A percentile compares a stretch with the other conserved stretches of the same genome.
Evolutionary conservation across 2,329 filamentous ascomycete genomes (phyloP).

Genomic region (Pseudocercospora cruenta): DNA sequence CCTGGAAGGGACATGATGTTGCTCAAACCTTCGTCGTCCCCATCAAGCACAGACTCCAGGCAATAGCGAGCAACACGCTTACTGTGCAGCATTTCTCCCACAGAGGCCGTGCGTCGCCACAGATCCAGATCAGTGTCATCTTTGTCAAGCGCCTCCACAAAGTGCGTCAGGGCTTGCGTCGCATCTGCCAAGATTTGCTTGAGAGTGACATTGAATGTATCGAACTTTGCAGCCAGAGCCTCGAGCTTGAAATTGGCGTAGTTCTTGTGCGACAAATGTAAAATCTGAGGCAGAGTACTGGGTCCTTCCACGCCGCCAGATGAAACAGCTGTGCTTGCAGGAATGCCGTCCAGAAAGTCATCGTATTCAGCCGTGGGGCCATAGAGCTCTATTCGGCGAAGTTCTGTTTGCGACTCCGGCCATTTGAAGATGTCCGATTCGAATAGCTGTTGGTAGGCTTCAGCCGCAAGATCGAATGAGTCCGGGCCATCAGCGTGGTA

Average conservation of each 20-base stretch:
- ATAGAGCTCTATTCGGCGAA: constrained; percentile 67
- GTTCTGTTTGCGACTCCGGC: constrained; percentile 83
- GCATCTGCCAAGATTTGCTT: constrained; percentile 40
- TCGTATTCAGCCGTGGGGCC: constrained; percentile 50
- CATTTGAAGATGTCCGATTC: constrained; percentile 92
- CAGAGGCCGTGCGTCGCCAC: constrained; percentile 63
- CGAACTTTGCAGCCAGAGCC: constrained; percentile 34
- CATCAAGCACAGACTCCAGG: constrained; percentile 65
- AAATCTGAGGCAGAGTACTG: constrained; percentile 81
- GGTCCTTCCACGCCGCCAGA: constrained; percentile 70
- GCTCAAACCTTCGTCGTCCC: constrained; percentile 61
- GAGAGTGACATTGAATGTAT: constrained; percentile 31
- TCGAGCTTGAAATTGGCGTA: constrained; percentile 92
- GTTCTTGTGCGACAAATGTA: constrained; percentile 95
- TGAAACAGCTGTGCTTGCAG: constrained; percentile 46
- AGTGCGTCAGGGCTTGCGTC: constrained; percentile 54
- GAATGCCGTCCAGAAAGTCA: constrained; percentile 31
- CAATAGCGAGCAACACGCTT: constrained; percentile 64
- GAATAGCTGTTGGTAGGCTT: constrained; percentile 84
- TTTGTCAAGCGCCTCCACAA: constrained; percentile 65
- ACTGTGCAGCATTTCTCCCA: constrained; percentile 61
- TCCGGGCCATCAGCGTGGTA: constrained; percentile 83
- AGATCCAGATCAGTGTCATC: constrained; percentile 67
- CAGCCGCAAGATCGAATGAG: constrained; percentile 73
- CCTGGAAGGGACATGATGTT: constrained; percentile 61